Evolutionary conservation across 257 asterid genomes (phyloP), one percentile per base, ranked within the genome.

Genomic region (Nicotiana undulata): DNA sequence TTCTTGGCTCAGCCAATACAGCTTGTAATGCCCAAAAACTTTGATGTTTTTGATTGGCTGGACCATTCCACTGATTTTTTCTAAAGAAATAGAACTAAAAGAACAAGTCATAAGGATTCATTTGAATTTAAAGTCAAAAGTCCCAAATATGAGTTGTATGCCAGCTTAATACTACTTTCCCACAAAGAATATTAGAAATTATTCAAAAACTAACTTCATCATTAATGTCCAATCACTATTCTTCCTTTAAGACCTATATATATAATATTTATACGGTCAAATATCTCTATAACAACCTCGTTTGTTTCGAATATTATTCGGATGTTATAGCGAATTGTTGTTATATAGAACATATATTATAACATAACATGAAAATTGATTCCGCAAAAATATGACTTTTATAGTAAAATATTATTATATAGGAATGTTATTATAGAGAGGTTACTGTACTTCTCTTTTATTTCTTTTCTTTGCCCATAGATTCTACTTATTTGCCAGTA

Each of bases 171-270:
- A 24, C 58, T 72, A 12, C 24, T 46, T 22, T 44, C 49, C 0
- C 15, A 34, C 9, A 72, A 72, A 72, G 22, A 72, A 46, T 40
- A 68, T 72, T 24, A 46, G 59, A 46, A 44, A 72, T 46, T 72
- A 72, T 59, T 68, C 77, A 37, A 51, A 65, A 84, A 84, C 64
- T 49, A 77, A 81, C 82, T 29, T 76, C 84, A 77, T 67, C 85
- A 84, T 81, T 81, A 81, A 22, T 37, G 17, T 72, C 6, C n/a
- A 72, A 46, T 72, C 24, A 72, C 60, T 72, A 46, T 4, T 7
- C 16, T 72, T 46, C 24, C 40, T 72, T 22, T 29, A 56, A 46
- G 82, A 55, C 82, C 63, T 75, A 16, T 9, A 13, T 11, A 52
- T 34, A 56, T 18, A 13, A n/a, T n/a, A n/a, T n/a, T n/a, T n/a